Evolutionary conservation across 306 rosid species (phyloP), one percentile per base, ranked within the genome.

Genomic region (Vicia villosa): DNA sequence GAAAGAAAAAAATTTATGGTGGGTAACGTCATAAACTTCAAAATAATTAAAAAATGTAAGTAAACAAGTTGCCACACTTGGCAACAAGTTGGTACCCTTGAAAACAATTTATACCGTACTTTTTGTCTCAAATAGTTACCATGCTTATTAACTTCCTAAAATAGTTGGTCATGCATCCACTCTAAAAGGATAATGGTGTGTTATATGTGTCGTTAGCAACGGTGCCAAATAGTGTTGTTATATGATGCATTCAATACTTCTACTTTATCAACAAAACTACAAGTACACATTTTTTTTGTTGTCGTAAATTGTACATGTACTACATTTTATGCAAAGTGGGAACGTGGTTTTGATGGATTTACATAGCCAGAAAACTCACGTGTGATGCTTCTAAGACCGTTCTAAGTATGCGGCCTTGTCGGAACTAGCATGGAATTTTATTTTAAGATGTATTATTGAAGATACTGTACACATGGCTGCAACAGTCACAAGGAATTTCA

Each of bases 161-260:
- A 62, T 4, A 22, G 70, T 73, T 62, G 77, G 77, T 38, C 55
- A 62, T 14, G 70, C 12, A 8, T 61, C 69, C 62, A 2, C 62
- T 32, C 54, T 49, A 40, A 43, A 74, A 41, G 72, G 37, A 54
- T 14, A 19, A 74, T 65, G 73, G 60, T 55, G 1, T 20, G 73
- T 65, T 66, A 42, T 74, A 66, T 55, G 11, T 74, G 73, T 74
- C 73, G 79, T 74, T 65, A 74, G 66, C 47, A 54, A 74, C 57
- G 20, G 26, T 63, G 26, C 55, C 34, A 38, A 24, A 21, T 60
- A 15, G 30, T 47, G 9, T 47, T 47, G 9, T 47, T 16, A 47
- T 3, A 24, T 24, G 3, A 12, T 40, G 2, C 45, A 40, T 9
- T 26, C 16, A 61, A 16, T 19, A 61, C 5, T 37, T 37, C 14